These are phyloP conservation scores for Henckelia pumila DNA, from an alignment of 257 asterid species.

Conservation along the genomic window DNA sequence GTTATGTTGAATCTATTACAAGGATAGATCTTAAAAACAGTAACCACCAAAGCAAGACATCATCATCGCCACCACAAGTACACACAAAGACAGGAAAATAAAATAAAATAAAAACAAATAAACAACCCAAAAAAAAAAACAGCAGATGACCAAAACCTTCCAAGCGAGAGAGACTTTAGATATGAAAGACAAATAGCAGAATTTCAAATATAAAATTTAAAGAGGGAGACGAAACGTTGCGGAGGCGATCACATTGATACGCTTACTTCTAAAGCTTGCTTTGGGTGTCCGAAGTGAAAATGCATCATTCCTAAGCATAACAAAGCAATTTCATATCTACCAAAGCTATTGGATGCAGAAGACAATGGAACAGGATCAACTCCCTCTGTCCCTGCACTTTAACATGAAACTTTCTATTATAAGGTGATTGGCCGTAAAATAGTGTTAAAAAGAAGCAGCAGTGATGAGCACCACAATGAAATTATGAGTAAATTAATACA, in stretches of 20 bases:
- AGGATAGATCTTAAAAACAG: conserved; percentile 14
- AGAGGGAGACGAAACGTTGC: conserved; percentile 9
- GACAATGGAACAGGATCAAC: conserved; percentile 61
- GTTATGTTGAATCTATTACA: conserved; percentile 4
- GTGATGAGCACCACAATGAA: not conserved
- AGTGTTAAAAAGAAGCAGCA: conserved; percentile 9
- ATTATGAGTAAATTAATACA: conserved; percentile 1
- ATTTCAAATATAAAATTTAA: not conserved
- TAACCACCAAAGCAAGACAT: not conserved
- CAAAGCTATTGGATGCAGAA: conserved; percentile 56
- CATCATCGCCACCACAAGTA: not conserved
- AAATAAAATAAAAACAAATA: too few relatives aligned
- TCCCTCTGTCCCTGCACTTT: conserved; percentile 99
- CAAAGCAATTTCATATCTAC: conserved; percentile 88
- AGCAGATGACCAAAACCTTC: not conserved
- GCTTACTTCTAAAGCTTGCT: conserved; percentile 87
- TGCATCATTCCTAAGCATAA: conserved; percentile 97
- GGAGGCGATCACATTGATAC: conserved; percentile 18
- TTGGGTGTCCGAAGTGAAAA: conserved; percentile 90
- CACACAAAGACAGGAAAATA: not conserved
- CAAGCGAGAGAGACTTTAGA: conserved; percentile 2
- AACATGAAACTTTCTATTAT: conserved; percentile 41
- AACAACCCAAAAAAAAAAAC: conserved; percentile 10
- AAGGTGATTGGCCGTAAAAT: conserved; percentile 20
- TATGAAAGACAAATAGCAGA: conserved; percentile 22